phyloP scores from a whole-genome alignment of 148 eudicot genomes.

The Vaccinium darrowii region DNA sequence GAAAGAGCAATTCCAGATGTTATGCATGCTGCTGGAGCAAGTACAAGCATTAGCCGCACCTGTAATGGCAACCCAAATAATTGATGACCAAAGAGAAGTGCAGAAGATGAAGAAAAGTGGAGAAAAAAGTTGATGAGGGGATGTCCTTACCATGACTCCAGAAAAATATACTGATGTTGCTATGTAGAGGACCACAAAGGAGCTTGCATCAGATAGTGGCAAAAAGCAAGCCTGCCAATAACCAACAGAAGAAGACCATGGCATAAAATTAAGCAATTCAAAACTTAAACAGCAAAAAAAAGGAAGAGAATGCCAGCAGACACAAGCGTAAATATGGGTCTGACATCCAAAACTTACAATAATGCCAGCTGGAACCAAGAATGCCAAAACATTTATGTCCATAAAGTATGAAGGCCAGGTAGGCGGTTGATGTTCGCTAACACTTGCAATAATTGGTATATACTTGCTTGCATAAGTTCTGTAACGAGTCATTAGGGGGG shows the following conservation, averaged over 20 bases:
- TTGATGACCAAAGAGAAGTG: neutral
- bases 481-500: constrained; percentile 22
- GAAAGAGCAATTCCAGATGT: constrained; percentile 98
- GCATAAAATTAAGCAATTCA: neutral
- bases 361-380: constrained; percentile 98
- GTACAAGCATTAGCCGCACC: constrained; percentile 98
- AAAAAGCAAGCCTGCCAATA: constrained; percentile 77
- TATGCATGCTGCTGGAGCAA: constrained; percentile 99
- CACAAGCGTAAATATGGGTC: neutral
- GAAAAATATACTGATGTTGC: constrained; percentile 93
- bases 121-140: neutral
- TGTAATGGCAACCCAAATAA: constrained; percentile 24
- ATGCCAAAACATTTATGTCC: constrained; percentile 97
- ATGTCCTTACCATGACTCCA: constrained; percentile 83
- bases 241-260: constrained; percentile 20
- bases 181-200: constrained; percentile 87
- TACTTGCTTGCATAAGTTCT: constrained; percentile 99
- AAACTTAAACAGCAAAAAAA: constrained; percentile 12
- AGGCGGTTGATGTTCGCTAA: constrained; percentile 99
- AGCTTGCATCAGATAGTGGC: constrained; percentile 95
- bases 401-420: constrained; percentile 99
- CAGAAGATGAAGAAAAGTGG: neutral
- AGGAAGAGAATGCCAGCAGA: neutral
- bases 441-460: constrained; percentile 98
- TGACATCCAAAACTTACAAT: constrained; percentile 58